A percentile compares a stretch with the other conserved stretches of the same genome.
These are phyloP conservation scores for Phyllosticta paracitricarpa DNA, from an alignment of 2,329 filamentous ascomycete species.

Conservation along the genomic window DNA sequence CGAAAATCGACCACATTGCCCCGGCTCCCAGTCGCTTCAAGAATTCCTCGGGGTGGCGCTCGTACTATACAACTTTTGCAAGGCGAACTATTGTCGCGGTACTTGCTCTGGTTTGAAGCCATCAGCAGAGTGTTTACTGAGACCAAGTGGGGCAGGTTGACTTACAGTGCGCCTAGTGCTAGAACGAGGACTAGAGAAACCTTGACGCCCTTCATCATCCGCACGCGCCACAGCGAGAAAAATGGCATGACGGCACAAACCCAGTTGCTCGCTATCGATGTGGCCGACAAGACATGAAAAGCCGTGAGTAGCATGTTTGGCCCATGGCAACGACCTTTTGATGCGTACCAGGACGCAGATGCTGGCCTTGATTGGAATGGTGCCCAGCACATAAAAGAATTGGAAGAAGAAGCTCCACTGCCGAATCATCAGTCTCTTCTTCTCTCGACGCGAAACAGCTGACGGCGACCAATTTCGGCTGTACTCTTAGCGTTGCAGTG, in stretches of 20 bases:
- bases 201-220: conserved; percentile 36
- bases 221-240: conserved; percentile 30
- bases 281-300: conserved; percentile 25
- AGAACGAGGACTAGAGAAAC: conserved; percentile 37
- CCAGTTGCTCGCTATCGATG: conserved; percentile 24
- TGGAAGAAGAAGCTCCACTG: conserved; percentile 5
- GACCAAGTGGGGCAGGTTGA: neutral
- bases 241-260: conserved; percentile 24
- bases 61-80: conserved; percentile 32
- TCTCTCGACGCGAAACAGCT: neutral
- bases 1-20: conserved; percentile 39
- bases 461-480: neutral
- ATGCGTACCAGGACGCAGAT: conserved; percentile 10
- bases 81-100: conserved; percentile 34
- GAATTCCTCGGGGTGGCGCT: conserved; percentile 28
- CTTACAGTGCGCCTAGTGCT: conserved; percentile 34
- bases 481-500: neutral
- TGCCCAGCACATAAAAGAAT: neutral
- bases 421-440: neutral
- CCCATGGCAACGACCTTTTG: neutral
- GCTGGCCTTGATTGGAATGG: conserved; percentile 4
- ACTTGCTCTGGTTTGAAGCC: conserved; percentile 19
- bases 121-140: neutral
- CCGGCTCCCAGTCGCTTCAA: conserved; percentile 34
- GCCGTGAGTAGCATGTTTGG: conserved; percentile 18